Evolutionary conservation across 2,329 filamentous ascomycete species (phyloP), one percentile per base, ranked within the genome.

Genomic region (Paraphaeosphaeria minitans): DNA sequence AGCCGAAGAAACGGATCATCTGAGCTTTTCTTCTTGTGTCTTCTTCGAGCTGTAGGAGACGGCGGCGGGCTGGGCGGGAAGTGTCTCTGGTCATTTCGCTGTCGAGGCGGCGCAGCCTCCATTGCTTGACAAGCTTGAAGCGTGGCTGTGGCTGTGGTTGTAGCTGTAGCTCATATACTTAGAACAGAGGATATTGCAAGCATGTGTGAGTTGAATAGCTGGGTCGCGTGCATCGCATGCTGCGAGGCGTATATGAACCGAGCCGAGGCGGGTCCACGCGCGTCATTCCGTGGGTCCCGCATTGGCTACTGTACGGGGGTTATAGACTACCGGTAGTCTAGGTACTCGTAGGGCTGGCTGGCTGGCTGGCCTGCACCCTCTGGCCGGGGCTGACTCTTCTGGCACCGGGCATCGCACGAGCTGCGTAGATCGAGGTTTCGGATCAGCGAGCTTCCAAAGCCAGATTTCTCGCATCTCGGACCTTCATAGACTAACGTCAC

Each of bases 1-100:
- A 69, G 61, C 7, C 66, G 57, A 37, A 63, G 51, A 56, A 70
- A 69, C 2, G 66, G 68, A 43, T 70, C 68, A 21, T 37, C 41
- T 19, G 31, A 19, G 22, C 58, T 53, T 53, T 35, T 35, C 39
- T 66, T 62, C 45, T 62, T 63, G 45, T 55, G 63, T 12, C 57
- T 43, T 42, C 55, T 50, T 12, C 39, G 50, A 33, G 27, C 41
- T 9, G 39, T 24, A 51, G 63, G 61, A 42, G 59, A 65, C 6
- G 62, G 59, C 12, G 63, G 65, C 19, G 63, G 62, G 29, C 56
- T 62, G 33, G 58, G 63, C 35, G 63, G 58, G 27, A 57, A 53
- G 22, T 42, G 43, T 31, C 39, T 8, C 16, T 39, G 43, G 16
- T 22, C n/a, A 21, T 48, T 33, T 22, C 27, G 53, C 21, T 41